These are phyloP conservation scores for Aspergillus nidulans DNA, from an alignment of 495 filamentous ascomycete species.

Conservation along the genomic window DNA sequence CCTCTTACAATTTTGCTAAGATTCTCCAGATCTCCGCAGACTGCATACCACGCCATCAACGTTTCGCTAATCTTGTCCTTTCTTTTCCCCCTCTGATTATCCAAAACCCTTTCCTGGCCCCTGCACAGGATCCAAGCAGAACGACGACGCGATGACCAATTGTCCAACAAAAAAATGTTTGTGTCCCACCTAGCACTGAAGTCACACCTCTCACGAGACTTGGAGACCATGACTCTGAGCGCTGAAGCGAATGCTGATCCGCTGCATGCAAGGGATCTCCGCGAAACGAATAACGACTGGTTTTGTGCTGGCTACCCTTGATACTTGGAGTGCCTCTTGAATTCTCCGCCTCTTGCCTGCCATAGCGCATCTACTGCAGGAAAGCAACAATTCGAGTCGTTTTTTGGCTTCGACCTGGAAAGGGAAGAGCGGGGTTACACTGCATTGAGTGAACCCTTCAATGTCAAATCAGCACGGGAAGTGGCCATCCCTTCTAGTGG, in stretches of 20 bases:
- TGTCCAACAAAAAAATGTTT: background rate
- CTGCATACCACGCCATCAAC: background rate
- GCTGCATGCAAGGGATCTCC: conserved; percentile 12
- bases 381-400: background rate
- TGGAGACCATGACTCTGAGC: background rate
- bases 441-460: background rate
- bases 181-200: background rate
- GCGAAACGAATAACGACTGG: background rate
- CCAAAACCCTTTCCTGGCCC: background rate
- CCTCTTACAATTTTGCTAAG: background rate
- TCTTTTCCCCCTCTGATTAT: background rate
- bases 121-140: background rate
- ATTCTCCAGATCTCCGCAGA: background rate
- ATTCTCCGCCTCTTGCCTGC: background rate
- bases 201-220: background rate
- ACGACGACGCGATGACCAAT: background rate
- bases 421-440: conserved; percentile 11
- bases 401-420: background rate
- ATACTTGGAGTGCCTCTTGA: conserved; percentile 2
- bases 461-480: background rate
- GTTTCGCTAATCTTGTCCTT: background rate
- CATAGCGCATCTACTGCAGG: background rate
- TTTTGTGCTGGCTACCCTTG: background rate
- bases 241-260: conserved; percentile 6
- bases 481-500: background rate